Base-by-base conservation (phyloP, 345 rosid genomes). In the Salix exigua region DNA sequence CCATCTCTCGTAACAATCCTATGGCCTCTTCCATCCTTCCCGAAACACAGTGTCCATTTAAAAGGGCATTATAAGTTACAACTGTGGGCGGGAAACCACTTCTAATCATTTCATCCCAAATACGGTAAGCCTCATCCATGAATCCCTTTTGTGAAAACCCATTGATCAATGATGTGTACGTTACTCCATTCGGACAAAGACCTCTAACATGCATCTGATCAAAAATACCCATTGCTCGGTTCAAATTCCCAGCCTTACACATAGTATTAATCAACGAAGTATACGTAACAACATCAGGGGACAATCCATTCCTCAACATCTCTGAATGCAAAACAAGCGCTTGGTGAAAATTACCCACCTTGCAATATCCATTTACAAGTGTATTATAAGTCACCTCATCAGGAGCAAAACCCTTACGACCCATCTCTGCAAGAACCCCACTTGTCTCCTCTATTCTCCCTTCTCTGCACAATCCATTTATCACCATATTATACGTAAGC, bases 381-480 rank as follows among this genome's bases (percentile, higher is more conserved):
- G 97, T 94, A 82, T 92, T 92, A 66, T 88, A 91, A 3, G 94
- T 90, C 21, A 94, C 92, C 80, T 92, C 96, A 74, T 94, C 92
- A 0, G 93, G 88, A 26, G 79, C 73, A 66, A 86, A 89, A n/a
- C 98, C 93, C 74, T 65, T 87, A 46, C 26, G 17, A 37, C 19
- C 86, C 94, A 94, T 91, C 86, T 91, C 93, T 5, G 11, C 58
- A 13, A 91, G 88, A 42, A 90, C 79, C 75, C 78, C 83, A 16
- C 75, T 73, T 0, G 96, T 86, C 83, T 94, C 98, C 76, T 89
- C 88, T 87, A 91, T 84, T 87, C 89, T 87, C 76, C 94, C 96
- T 83, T 86, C 93, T 74, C 87, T 83, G 75, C 94, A 91, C 78
- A 92, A 75, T 35, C 98, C 96, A 70, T 92, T 94, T 28, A 94